Evolutionary conservation across 1,284 basidiomycete genomes (phyloP).

Genomic region (Cystobasidium pallidum): DNA sequence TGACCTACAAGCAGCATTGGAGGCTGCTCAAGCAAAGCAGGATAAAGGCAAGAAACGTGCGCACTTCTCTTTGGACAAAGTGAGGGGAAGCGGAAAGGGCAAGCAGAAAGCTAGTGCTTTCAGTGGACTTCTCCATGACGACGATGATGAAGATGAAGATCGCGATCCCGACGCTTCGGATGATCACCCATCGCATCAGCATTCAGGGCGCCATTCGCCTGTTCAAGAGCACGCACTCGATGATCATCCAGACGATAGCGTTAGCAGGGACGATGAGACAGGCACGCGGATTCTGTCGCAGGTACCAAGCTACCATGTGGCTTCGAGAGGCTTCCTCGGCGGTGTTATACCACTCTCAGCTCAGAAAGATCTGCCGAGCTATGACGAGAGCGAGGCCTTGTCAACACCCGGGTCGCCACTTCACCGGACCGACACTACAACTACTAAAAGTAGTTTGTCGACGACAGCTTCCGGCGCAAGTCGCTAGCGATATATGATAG

Average conservation of each 20-base stretch:
- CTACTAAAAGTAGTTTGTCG: constrained; percentile 18
- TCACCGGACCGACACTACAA: constrained; percentile 14
- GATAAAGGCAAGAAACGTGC: constrained; percentile 31
- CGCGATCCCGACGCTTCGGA: constrained; percentile 20
- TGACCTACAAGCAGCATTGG: constrained; percentile 32
- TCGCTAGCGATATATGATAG: neutral
- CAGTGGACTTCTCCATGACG: constrained; percentile 12
- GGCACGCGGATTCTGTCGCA: constrained; percentile 56
- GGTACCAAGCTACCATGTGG: constrained; percentile 78
- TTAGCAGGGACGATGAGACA: constrained; percentile 5
- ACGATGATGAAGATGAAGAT: constrained; percentile 20
- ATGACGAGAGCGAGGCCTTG: constrained; percentile 40
- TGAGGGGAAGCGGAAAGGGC: constrained; percentile 35
- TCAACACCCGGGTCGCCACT: constrained; percentile 29
- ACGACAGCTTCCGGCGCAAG: constrained; percentile 6
- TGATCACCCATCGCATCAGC: constrained; percentile 20
- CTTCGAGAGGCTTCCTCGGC: constrained; percentile 78
- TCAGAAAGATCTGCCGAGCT: constrained; percentile 49
- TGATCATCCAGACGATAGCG: neutral
- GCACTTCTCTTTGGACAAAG: constrained; percentile 15
- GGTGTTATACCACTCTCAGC: constrained; percentile 73
- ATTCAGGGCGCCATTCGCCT: neutral
- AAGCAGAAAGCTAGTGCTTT: constrained; percentile 19
- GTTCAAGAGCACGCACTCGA: neutral
- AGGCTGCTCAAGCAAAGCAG: constrained; percentile 34